These are phyloP conservation scores for Wallacemonas sp. DNA, from an alignment of 208 protist species.

Conservation along the genomic window DNA sequence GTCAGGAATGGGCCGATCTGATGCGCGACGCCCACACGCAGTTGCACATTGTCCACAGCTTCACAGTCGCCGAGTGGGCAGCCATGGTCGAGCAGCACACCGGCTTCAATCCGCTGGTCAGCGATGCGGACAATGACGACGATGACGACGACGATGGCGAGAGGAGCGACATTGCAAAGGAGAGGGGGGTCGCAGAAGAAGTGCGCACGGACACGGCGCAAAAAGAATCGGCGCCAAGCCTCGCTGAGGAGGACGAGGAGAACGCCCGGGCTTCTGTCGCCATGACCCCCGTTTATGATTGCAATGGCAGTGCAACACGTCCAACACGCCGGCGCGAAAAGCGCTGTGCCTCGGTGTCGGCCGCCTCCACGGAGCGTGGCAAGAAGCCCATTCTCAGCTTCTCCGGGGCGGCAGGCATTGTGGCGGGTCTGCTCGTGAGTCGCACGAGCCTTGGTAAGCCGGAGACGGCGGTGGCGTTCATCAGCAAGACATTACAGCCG, in stretches of 20 bases:
- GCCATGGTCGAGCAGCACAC: conserved; percentile 10
- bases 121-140: neutral
- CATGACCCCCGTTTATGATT: neutral
- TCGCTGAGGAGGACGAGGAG: too few species aligned
- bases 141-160: neutral
- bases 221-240: too few species aligned
- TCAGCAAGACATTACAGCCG: conserved; percentile 1
- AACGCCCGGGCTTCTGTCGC: too few species aligned
- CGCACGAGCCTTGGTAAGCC: conserved; percentile 5
- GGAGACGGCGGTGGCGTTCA: conserved; percentile 2
- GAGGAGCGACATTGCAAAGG: neutral
- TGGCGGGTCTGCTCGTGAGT: conserved; percentile 4
- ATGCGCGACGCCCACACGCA: conserved; percentile 23
- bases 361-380: too few species aligned
- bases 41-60: conserved; percentile 24
- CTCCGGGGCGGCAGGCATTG: neutral
- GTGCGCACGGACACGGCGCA: too few species aligned
- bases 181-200: too few species aligned
- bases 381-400: conserved; percentile 5
- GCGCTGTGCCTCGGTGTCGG: neutral
- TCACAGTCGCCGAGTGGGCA: conserved; percentile 36
- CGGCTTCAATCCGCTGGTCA: conserved; percentile 10
- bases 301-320: neutral
- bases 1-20: conserved; percentile 40
- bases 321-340: neutral